Evolutionary conservation across 768 basidiomycete genomes (phyloP), one percentile per base, ranked within the genome.

Genomic region (Serendipita sp.): DNA sequence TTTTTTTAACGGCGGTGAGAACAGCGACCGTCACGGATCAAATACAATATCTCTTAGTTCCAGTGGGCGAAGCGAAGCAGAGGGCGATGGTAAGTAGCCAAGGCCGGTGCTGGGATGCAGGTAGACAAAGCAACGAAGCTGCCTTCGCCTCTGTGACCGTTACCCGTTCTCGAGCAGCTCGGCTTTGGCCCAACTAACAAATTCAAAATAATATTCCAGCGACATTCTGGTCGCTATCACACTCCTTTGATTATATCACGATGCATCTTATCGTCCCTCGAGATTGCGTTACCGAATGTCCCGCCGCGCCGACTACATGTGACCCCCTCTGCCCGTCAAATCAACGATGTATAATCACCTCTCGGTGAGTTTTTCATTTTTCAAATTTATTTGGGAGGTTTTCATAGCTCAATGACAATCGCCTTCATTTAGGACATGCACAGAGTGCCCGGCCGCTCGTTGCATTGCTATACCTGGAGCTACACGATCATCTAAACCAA

Each of bases 261-360:
- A 38, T 38, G 62, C 61, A 11, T 16, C 69, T 73, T 45, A 74
- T 79, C 63, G 74, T 76, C 66, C 64, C 71, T 62, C 66, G 64
- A 44, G 61, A 67, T 64, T 85, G 83, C 67, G 74, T 82, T n/a
- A n/a, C 34, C 5, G 34, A 38, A 38, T 5, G 41, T 61, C 71
- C 43, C 86, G 85, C 69, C 61, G 66, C 3, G 61, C 65, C 56
- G 61, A 43, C 74, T n/a, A n/a, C n/a, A n/a, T n/a, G n/a, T n/a
- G n/a, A n/a, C n/a, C n/a, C n/a, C n/a, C n/a, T n/a, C n/a, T 38
- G 34, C 34, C 34, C 34, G 14, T 38, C 34, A 5, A 38, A 38
- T 38, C 73, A 88, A 72, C 74, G 74, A 17, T 90, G 88, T 70
- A 69, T 83, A 63, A 76, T 78, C 65, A 83, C 81, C 64, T 79